Evolutionary conservation across 2,329 filamentous ascomycete genomes (phyloP), one percentile per base, ranked within the genome.

Genomic region (Neospermospora avenae): DNA sequence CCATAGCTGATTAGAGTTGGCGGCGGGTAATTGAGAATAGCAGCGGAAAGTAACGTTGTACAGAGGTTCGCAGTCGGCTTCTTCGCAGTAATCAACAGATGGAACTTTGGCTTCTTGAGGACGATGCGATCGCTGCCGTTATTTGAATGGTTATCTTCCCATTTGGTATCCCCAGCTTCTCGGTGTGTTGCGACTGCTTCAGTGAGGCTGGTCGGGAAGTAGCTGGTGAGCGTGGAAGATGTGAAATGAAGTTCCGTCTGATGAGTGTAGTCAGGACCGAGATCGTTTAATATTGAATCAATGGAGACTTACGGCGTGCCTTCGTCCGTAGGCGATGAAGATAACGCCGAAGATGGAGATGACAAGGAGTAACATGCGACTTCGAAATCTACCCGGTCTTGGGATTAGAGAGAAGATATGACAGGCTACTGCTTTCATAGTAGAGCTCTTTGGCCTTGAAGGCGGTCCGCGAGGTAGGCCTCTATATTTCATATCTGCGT

Each of bases 11-110:
- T 74, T 31, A 84, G 68, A 1, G 80, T 83, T 6, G 83, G 81
- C 14, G 82, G 79, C 10, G 84, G 84, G 57, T 84, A 86, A 61
- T 81, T 78, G 41, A 85, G 73, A n/a, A 85, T 76, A 71, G 83
- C 82, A 1, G 81, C 78, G 1, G 82, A 84, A 13, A 84, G 73
- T 13, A 84, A 68, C 1, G 81, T 80, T 65, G 81, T 82, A 74
- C 84, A 86, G 42, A 85, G 76, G n/a, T 78, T 76, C 11, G 41
- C 18, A 10, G 61, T 64, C 18, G 76, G 65, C 37, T 77, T 79
- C 44, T 76, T 75, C 5, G 80, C 76, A 5, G 80, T 78, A 51
- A 86, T 75, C 28, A 86, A 70, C 39, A 86, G 77, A 69, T 86
- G 83, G 63, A 86, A 82, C 49, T 73, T 74, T 16, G 64, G 65